Percentiles rank a stretch among this genome's conserved stretches.
Conservation (phyloP, 306 rosid genomes). For the Quercus wislizeni region DNA sequence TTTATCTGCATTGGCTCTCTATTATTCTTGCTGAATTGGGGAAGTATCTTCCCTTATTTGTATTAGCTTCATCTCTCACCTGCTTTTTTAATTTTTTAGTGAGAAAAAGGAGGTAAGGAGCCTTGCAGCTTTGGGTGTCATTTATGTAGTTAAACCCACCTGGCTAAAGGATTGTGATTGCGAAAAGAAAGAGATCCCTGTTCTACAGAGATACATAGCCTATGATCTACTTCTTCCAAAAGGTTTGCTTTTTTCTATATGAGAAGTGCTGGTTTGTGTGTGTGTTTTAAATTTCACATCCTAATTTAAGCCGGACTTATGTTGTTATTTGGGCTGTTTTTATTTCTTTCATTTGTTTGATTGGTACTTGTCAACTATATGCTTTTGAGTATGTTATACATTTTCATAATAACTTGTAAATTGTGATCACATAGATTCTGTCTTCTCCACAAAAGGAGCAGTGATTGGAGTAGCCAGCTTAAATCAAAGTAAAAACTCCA, state of each 20-base stretch:
- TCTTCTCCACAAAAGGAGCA: conserved; percentile 42
- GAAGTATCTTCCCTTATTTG: conserved; percentile 1
- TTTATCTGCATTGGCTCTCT: conserved; percentile 14
- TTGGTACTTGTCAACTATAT: not conserved
- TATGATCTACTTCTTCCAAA: conserved; percentile 66
- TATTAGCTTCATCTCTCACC: conserved; percentile 3
- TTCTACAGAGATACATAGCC: conserved; percentile 69
- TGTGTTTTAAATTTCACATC: conserved; percentile 4
- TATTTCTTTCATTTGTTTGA: conserved; percentile 9
- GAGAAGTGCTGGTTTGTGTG: conserved; percentile 13
- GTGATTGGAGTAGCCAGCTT: conserved; percentile 27
- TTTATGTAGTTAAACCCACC: conserved; percentile 63
- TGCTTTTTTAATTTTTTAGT: conserved; percentile 37
- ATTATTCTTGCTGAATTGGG: conserved; percentile 1
- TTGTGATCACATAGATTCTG: conserved; percentile 29
- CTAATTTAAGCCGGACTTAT: conserved; percentile 16
- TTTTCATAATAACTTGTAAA: conserved; percentile 20
- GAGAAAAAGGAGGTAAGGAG: conserved; percentile 84
- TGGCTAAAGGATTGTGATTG: conserved; percentile 95
- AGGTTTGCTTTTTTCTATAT: conserved; percentile 50
- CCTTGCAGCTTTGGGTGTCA: conserved; percentile 72
- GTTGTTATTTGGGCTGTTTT: conserved; percentile 2
- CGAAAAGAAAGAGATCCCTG: conserved; percentile 68
- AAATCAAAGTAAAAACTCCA: conserved; percentile 48
- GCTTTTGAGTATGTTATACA: not conserved